Conservation (phyloP, 495 filamentous ascomycete species). For the Neurospora sp. region DNA sequence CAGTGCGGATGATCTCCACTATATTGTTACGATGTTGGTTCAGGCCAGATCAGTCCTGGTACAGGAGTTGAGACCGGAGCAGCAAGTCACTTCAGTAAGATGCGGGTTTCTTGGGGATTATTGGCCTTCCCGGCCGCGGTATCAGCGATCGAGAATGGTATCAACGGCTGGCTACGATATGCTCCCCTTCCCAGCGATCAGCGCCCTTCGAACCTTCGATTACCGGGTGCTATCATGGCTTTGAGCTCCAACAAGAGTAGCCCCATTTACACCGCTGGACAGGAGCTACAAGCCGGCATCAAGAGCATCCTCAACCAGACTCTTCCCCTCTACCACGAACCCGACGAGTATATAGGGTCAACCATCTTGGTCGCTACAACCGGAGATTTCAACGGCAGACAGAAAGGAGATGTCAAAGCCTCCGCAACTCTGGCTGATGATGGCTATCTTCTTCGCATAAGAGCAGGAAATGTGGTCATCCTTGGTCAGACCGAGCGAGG, state of each 20-base stretch:
- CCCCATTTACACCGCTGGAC: conserved; percentile 48
- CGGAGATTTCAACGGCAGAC: conserved; percentile 32
- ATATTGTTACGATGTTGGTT: neutral
- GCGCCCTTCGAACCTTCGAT: conserved; percentile 4
- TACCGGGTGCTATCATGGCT: conserved; percentile 44
- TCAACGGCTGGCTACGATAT: conserved; percentile 57
- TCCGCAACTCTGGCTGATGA: conserved; percentile 45
- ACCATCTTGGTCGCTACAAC: conserved; percentile 50
- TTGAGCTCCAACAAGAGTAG: conserved; percentile 42
- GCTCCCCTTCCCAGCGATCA: conserved; percentile 36
- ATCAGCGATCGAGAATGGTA: conserved; percentile 47
- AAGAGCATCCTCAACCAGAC: conserved; percentile 41
- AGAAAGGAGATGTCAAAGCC: conserved; percentile 8
- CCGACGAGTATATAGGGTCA: conserved; percentile 13
- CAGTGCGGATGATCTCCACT: neutral
- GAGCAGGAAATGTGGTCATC: conserved; percentile 41
- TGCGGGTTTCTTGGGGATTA: conserved; percentile 24
- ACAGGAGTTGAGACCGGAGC: neutral
- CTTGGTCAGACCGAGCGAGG: conserved; percentile 59
- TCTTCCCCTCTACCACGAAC: conserved; percentile 23
- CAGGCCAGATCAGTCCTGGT: neutral
- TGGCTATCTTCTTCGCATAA: conserved; percentile 50
- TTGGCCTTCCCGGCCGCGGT: conserved; percentile 18
- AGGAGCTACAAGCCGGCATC: conserved; percentile 51
- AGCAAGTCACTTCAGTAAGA: conserved; percentile 2